phyloP scores from a whole-genome alignment of 805 yeast species.

The Saccharomyces paradoxus region DNA sequence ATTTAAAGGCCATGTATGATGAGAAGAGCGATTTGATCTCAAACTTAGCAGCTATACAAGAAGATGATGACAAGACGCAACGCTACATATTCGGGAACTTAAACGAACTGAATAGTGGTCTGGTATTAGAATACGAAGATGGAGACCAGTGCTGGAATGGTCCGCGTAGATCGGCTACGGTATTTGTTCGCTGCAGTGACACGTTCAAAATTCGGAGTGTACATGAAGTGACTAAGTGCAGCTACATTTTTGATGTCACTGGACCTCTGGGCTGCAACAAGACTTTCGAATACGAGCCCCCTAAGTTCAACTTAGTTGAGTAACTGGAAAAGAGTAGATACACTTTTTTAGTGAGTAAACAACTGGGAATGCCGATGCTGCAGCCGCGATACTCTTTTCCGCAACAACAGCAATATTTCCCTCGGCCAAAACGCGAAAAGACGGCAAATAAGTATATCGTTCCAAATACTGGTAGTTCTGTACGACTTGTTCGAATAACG shows the following conservation, averaged over 20 bases:
- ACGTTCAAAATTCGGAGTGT: constrained; percentile 42
- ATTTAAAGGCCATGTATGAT: constrained; percentile 18
- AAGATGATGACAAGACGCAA: constrained; percentile 9
- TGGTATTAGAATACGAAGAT: constrained; percentile 36
- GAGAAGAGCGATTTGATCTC: constrained; percentile 17
- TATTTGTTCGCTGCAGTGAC: constrained; percentile 60
- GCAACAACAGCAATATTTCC: background rate
- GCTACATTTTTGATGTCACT: constrained; percentile 46
- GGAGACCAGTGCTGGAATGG: constrained; percentile 96
- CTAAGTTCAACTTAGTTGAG: background rate
- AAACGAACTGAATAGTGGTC: constrained; percentile 28
- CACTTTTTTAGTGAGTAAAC: background rate
- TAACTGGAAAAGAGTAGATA: background rate
- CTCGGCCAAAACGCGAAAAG: background rate
- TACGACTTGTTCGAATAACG: background rate
- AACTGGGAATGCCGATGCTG: background rate
- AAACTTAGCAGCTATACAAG: constrained; percentile 20
- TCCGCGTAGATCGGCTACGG: constrained; percentile 64
- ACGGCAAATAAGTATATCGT: background rate
- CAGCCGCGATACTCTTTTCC: background rate
- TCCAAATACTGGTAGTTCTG: background rate
- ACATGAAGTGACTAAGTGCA: constrained; percentile 84
- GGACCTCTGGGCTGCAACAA: constrained; percentile 37
- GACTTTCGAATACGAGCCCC: constrained; percentile 8
- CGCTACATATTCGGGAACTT: constrained; percentile 23